Evolutionary conservation across 1,139 yeast species (phyloP), one percentile per base, ranked within the genome.

Genomic region (Blastobotrys illinoisensis): DNA sequence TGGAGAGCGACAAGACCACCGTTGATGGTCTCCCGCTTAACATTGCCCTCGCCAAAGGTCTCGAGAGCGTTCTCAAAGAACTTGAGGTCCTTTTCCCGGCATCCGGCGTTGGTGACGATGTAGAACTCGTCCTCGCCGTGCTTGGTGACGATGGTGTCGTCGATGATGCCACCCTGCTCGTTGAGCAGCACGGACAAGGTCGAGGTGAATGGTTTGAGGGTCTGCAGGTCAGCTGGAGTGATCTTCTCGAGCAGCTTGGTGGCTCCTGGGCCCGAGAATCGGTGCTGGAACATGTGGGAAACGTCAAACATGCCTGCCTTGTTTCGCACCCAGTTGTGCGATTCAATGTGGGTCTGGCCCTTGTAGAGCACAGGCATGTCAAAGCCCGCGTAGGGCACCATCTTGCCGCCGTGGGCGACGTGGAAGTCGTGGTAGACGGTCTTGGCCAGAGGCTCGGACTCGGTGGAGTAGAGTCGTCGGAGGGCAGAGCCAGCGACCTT

Each of bases 61-160:
- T 71, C 73, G 52, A 83, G 71, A 64, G 85, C 85, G 1, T 72
- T 66, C 49, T 76, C 73, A 63, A 93, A 74, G 66, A 88, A 91
- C 16, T 73, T 73, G 45, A 82, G 69, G 67, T 91, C 98, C 68
- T 87, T 85, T 3, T 81, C 93, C 58, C 96, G 79, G 66, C 98
- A 88, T 5, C 97, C 98, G 5, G 99, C 99, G 69, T 93, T 93
- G 52, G 98, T 91, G n/a, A 93, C 99, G 67, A 93, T 82, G 70
- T 90, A 90, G 69, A 79, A 91, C 40, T 81, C 80, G 59, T 85
- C 80, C n/a, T 86, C 86, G 2, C 77, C 83, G 62, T 86, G 93
- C 70, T 87, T 90, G 58, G 96, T 88, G 65, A 93, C 84, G 61
- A 93, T 88, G 55, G 96, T 86, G 70, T 93, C 99, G 72, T 93